A percentile compares a stretch with the other conserved stretches of the same genome.
These are phyloP conservation scores for Knoxdaviesia capensis DNA, from an alignment of 2,329 filamentous ascomycete species.

Conservation along the genomic window DNA sequence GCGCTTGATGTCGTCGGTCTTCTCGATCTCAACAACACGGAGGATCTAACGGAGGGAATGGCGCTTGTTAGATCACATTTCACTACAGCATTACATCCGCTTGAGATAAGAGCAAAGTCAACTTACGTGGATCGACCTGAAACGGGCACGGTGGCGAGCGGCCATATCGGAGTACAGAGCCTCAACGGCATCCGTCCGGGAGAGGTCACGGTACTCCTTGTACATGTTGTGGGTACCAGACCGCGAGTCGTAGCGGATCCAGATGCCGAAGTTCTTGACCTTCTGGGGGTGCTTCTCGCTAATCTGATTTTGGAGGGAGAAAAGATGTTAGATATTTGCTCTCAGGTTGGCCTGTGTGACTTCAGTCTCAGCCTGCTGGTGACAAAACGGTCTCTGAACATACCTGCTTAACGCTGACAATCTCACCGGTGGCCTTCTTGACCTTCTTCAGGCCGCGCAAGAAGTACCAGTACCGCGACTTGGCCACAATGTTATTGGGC, in stretches of 20 bases:
- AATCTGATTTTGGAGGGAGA: conserved; percentile 36
- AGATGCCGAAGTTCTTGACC: conserved; percentile 99
- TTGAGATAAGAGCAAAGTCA: neutral
- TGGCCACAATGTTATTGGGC: conserved; percentile 91
- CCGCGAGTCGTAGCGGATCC: conserved; percentile 99
- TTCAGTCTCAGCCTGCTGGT: no score
- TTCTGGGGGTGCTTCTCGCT: conserved; percentile 97
- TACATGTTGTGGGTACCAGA: conserved; percentile 99
- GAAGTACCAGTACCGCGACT: conserved; percentile 99
- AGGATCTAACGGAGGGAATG: conserved; percentile 48
- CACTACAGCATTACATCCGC: neutral
- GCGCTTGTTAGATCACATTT: neutral
- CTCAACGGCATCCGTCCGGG: conserved; percentile 85
- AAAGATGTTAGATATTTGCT: neutral
- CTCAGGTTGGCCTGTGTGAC: neutral
- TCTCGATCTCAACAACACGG: conserved; percentile 94
- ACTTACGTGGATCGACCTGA: conserved; percentile 96
- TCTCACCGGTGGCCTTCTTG: conserved; percentile 99
- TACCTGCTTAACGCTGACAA: conserved; percentile 92
- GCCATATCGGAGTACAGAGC: conserved; percentile 99
- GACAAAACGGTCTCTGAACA: conserved; percentile 15
- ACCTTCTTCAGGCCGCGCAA: conserved; percentile 97
- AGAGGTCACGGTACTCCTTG: conserved; percentile 99
- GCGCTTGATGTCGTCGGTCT: conserved; percentile 84
- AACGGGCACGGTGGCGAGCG: conserved; percentile 86